A percentile compares a stretch with the other conserved stretches of the same genome.
Evolutionary conservation across 2,329 filamentous ascomycete species (phyloP).

Genomic region (Drechslerella stenobrocha): DNA sequence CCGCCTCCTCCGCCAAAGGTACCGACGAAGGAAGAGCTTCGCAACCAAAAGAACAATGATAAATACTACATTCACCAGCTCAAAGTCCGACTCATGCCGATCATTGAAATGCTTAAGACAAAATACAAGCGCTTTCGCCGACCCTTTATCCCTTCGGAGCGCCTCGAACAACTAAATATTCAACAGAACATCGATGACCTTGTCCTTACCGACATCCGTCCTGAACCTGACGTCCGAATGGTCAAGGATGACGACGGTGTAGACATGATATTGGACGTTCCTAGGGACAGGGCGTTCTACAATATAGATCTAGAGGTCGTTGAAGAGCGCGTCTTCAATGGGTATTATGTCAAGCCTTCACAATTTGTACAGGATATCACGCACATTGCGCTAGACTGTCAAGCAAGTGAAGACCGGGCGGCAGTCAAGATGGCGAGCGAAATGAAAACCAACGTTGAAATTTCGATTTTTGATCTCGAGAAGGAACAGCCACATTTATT

Average conservation of each 20-base stretch:
- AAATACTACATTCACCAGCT: constrained; percentile 80
- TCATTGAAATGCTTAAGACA: constrained; percentile 94
- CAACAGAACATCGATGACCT: constrained; percentile 55
- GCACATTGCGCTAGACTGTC: constrained; percentile 80
- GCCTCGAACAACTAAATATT: constrained; percentile 49
- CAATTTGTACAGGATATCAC: constrained; percentile 90
- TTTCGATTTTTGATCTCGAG: constrained; percentile 80
- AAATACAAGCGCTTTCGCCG: constrained; percentile 87
- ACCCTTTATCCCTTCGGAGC: constrained; percentile 65
- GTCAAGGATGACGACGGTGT: constrained; percentile 77
- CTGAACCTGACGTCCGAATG: constrained; percentile 61
- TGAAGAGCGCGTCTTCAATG: constrained; percentile 93
- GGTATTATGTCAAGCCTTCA: constrained; percentile 86
- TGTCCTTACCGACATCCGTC: constrained; percentile 64
- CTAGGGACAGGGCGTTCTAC: constrained; percentile 84
- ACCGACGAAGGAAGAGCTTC: constrained; percentile 77
- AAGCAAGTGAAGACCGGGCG: constrained; percentile 78
- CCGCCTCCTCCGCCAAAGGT: constrained; percentile 68
- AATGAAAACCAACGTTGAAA: constrained; percentile 87
- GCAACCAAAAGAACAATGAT: constrained; percentile 78
- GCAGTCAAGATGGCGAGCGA: constrained; percentile 85
- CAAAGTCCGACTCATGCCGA: constrained; percentile 85
- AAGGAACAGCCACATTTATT: constrained; percentile 66
- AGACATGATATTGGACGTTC: constrained; percentile 72
- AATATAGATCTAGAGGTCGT: constrained; percentile 92